These are phyloP conservation scores for Fraxinus quadrangulata DNA, from an alignment of 257 asterid species.

Conservation along the genomic window DNA sequence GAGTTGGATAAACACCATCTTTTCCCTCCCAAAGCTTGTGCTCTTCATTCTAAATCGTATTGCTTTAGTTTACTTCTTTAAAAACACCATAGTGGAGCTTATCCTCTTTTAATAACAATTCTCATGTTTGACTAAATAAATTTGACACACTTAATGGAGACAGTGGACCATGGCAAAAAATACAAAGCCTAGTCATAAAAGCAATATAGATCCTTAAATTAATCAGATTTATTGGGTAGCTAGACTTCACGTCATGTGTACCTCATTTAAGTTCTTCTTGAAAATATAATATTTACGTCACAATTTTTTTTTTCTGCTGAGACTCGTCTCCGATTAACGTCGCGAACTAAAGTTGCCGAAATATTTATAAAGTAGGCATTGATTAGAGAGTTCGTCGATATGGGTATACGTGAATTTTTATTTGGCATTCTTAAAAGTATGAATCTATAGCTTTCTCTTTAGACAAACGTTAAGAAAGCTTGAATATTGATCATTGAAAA, in stretches of 20 bases:
- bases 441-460: too few species aligned
- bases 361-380: too few species aligned
- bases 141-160: constrained; percentile 29
- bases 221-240: constrained; percentile 40
- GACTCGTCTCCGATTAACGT: too few species aligned
- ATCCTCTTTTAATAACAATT: constrained; percentile 15
- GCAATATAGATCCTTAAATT: constrained; percentile 41
- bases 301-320: neutral
- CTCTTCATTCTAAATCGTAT: constrained; percentile 28
- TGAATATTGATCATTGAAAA: too few species aligned
- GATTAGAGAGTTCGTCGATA: too few species aligned
- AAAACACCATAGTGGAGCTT: constrained; percentile 31
- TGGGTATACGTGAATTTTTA: too few species aligned
- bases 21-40: neutral
- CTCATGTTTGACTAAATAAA: neutral
- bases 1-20: neutral
- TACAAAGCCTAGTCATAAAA: constrained; percentile 35
- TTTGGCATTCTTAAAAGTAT: too few species aligned
- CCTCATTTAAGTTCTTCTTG: constrained; percentile 22
- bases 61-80: constrained; percentile 15
- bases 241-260: constrained; percentile 53
- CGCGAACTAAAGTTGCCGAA: too few species aligned
- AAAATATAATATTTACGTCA: neutral
- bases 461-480: too few species aligned
- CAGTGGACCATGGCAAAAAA: constrained; percentile 35